Evolutionary conservation across 2,329 filamentous ascomycete genomes (phyloP).

Genomic region (Xylariaceae sp.): DNA sequence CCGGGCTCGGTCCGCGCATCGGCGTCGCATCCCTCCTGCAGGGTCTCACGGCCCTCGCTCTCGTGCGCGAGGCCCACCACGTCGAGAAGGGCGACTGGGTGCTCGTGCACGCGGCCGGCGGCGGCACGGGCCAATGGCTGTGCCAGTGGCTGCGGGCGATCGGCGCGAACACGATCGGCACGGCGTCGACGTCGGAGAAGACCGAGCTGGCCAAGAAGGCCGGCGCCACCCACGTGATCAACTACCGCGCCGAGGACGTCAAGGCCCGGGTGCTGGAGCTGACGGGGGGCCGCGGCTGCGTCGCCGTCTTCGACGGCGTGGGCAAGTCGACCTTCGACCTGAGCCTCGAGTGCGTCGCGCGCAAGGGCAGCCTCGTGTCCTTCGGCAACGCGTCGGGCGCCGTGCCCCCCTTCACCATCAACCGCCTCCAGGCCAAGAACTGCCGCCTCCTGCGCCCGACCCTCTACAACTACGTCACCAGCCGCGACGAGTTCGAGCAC

Average conservation of each 20-base stretch:
- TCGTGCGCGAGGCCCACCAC: constrained; percentile 75
- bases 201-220: constrained; percentile 67
- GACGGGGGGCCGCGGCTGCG: constrained; percentile 72
- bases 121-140: constrained; percentile 76
- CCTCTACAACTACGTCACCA: constrained; percentile 70
- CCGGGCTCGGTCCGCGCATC: constrained; percentile 59
- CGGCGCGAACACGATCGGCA: constrained; percentile 79
- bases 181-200: constrained; percentile 75
- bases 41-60: constrained; percentile 78
- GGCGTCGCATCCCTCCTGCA: constrained; percentile 76
- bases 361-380: constrained; percentile 76
- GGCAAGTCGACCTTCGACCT: constrained; percentile 84
- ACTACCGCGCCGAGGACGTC: constrained; percentile 65
- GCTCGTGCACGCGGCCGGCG: constrained; percentile 83
- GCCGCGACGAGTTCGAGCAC: constrained; percentile 69
- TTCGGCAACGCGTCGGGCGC: constrained; percentile 83
- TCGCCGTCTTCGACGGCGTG: constrained; percentile 83
- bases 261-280: constrained; percentile 65
- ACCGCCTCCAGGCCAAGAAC: constrained; percentile 71
- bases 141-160: constrained; percentile 73
- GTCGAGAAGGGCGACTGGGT: constrained; percentile 80
- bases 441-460: constrained; percentile 74
- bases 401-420: constrained; percentile 66
- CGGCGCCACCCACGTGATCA: constrained; percentile 73
- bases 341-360: constrained; percentile 71